A percentile compares a stretch with the other conserved stretches of the same genome.
Conservation (phyloP, 352 stramenopile species). For the Globisporangium carolinianum region DNA sequence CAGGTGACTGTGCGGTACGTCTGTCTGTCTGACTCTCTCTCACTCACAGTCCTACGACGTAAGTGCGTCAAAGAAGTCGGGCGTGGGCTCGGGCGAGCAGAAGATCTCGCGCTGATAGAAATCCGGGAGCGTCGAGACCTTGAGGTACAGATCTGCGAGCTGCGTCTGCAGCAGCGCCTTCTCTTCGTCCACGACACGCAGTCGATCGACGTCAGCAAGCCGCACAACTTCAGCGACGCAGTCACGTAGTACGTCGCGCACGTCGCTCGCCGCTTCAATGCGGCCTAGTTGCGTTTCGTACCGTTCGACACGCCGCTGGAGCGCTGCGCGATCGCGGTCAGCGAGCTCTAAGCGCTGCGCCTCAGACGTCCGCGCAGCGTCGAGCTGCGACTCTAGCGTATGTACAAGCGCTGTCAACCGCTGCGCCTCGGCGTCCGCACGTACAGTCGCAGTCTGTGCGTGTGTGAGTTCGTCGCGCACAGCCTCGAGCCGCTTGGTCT, state of each 20-base stretch:
- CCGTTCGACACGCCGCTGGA: constrained; percentile 37
- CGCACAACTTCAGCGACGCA: constrained; percentile 51
- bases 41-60: constrained; percentile 21
- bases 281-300: constrained; percentile 55
- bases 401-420: constrained; percentile 16
- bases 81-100: constrained; percentile 58
- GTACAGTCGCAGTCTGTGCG: constrained; percentile 21
- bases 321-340: constrained; percentile 24
- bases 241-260: constrained; percentile 45
- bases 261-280: constrained; percentile 35
- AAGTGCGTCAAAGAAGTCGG: constrained; percentile 79
- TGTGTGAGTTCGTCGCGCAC: constrained; percentile 20
- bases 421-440: background rate
- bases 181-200: constrained; percentile 53
- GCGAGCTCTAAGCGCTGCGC: constrained; percentile 18
- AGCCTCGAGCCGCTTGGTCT: constrained; percentile 31
- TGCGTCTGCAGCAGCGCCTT: constrained; percentile 61
- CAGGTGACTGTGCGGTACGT: background rate
- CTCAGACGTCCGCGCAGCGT: constrained; percentile 15
- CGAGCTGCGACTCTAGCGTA: constrained; percentile 15
- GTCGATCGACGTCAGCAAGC: constrained; percentile 50
- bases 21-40: background rate
- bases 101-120: constrained; percentile 86
- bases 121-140: constrained; percentile 77
- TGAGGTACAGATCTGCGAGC: constrained; percentile 67